Evolutionary conservation across 257 asterid genomes (phyloP), one percentile per base, ranked within the genome.

Genomic region (Echium plantagineum): DNA sequence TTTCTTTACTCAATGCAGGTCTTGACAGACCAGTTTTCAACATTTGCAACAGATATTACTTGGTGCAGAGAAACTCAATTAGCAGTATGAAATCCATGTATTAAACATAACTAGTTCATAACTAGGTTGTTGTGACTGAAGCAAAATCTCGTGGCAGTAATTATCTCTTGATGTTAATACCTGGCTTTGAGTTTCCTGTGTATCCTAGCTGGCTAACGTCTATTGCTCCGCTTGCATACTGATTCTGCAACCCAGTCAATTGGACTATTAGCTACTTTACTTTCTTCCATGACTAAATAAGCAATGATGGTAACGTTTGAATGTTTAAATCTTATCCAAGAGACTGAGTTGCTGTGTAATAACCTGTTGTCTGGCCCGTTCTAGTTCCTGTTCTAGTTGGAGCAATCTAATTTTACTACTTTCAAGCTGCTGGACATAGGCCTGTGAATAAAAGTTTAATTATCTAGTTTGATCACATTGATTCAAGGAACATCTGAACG

Each of bases 371-470:
- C 85, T 79, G 51, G 78, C 79, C 24, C 82, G 85, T 26, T 82
- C 82, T 59, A 91, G 82, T 77, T 91, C 98, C 78, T 88, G 94
- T 57, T 91, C 96, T 80, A 91, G 53, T 81, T 91, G 96, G 68
- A 87, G 63, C 60, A 91, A 83, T 64, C 76, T 83, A 72, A 77
- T 51, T 57, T 79, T 85, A 72, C 98, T 81, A 68, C 54, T 88
- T 66, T 91, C 98, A 57, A 91, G 77, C 68, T 91, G 96, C 81
- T 91, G 96, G 70, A 91, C 96, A 60, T 91, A 88, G 17, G 96
- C 96, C 96, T 91, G 77, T 61, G 72, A 22, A 69, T 62, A 53
- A 19, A 49, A 9, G 28, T 32, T 20, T 30, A 19, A 70, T 70
- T 52, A 35, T 63, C 49, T 42, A 10, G 49, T 17, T 42, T 13